A percentile compares a stretch with the other conserved stretches of the same genome.
These are phyloP conservation scores for Eurotiales sp. DNA, from an alignment of 2,329 filamentous ascomycete species.

Conservation along the genomic window DNA sequence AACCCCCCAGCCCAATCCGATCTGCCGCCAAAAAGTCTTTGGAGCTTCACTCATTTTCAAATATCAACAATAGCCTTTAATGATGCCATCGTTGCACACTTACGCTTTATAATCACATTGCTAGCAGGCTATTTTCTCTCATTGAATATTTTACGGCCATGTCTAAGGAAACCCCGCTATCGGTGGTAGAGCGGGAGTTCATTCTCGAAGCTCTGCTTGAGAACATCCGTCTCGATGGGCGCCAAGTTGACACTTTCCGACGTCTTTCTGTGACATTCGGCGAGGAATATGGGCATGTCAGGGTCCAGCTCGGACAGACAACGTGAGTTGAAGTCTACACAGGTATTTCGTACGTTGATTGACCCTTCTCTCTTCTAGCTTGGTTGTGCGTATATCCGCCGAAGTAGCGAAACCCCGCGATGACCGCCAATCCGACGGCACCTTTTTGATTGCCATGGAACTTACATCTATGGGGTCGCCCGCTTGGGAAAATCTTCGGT, in stretches of 20 bases:
- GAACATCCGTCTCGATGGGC: constrained; percentile 77
- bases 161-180: constrained; percentile 90
- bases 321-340: constrained; percentile 54
- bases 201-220: constrained; percentile 77
- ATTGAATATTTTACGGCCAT: constrained; percentile 49
- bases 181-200: constrained; percentile 83
- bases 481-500: constrained; percentile 79
- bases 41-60: neutral
- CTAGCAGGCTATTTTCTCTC: neutral
- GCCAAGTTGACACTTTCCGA: constrained; percentile 75
- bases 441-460: constrained; percentile 89
- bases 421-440: constrained; percentile 90
- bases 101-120: neutral
- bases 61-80: neutral
- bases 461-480: constrained; percentile 90
- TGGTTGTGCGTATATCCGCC: constrained; percentile 79
- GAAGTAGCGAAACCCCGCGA: constrained; percentile 81
- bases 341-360: neutral
- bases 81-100: neutral
- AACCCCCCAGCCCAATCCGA: constrained; percentile 14
- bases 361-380: constrained; percentile 46
- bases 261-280: constrained; percentile 75
- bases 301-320: constrained; percentile 85
- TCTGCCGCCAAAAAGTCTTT: constrained; percentile 15
- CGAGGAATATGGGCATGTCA: constrained; percentile 84